Evolutionary conservation across 495 filamentous ascomycete species (phyloP), one percentile per base, ranked within the genome.

Genomic region (Penicillium desertorum): DNA sequence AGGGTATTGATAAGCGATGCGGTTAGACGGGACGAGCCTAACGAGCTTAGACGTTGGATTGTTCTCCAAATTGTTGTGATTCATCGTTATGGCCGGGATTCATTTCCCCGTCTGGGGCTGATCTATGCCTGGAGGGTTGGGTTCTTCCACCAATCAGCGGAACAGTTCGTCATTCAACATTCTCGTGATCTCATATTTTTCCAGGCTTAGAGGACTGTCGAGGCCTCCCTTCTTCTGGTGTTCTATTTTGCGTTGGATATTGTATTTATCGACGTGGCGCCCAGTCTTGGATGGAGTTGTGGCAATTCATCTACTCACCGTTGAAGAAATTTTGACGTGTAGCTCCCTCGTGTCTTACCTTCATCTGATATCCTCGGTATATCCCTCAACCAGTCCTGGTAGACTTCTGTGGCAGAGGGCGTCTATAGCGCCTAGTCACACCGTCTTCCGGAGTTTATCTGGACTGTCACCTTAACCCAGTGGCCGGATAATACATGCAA

Each of bases 111-210:
- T 64, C 54, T 63, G 60, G 54, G 46, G 51, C 19, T 58, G 51
- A 60, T 63, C 46, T 60, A 29, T 32, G 53, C 39, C 22, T 53
- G 20, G 37, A 23, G 41, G 10, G 14, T 29, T 4, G 29, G 19
- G 55, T 45, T 63, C 34, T 54, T 64, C 62, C 62, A 64, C 62
- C 62, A 64, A 64, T 64, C 62, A 54, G 32, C 32, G 5, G 22
- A 4, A 16, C 8, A 9, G 1, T 20, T 17, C 4, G 17, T 46
- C 25, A 50, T 45, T 5, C 29, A 51, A 5, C 41, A 29, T 23
- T n/a, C 17, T 23, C 10, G 2, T n/a, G n/a, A 30, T 11, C 2
- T 3, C 4, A 14, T 19, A 10, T 17, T 20, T 29, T 30, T 65
- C 51, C 3, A 68, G 10, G 11, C 30, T 12, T 12, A 3, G 4